Conservation (phyloP, 2,329 filamentous ascomycete species). For the Stachybotrys chlorohalonatus region DNA sequence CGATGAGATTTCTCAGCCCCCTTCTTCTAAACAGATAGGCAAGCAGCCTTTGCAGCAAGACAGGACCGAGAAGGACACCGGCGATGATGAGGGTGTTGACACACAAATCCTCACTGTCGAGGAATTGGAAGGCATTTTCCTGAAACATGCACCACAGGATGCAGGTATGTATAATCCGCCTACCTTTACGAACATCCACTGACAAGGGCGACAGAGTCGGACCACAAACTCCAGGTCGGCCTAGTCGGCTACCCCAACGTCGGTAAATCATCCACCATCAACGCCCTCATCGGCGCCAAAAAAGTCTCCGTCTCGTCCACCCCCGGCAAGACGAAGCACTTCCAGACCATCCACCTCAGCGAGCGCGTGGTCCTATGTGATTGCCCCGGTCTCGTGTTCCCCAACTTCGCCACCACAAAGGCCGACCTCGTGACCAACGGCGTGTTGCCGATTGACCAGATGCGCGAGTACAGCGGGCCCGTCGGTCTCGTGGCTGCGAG, state of each 20-base stretch:
- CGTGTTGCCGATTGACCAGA: slow-evolving; percentile 90
- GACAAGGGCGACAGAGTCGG: slow-evolving; percentile 26
- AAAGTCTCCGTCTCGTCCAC: slow-evolving; percentile 98
- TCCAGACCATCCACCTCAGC: slow-evolving; percentile 93
- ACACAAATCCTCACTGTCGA: slow-evolving; percentile 85
- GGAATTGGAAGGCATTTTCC: slow-evolving; percentile 82
- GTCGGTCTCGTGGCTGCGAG: slow-evolving; percentile 73
- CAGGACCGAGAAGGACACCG: slow-evolving; percentile 10
- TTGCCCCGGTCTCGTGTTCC: slow-evolving; percentile 96
- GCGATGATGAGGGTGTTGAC: slow-evolving; percentile 27
- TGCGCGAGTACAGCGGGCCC: slow-evolving; percentile 86
- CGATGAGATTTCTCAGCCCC: slow-evolving; percentile 11
- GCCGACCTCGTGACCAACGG: slow-evolving; percentile 94
- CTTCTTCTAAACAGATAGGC: slow-evolving; percentile 15
- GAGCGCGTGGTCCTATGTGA: slow-evolving; percentile 88
- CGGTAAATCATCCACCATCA: slow-evolving; percentile 98
- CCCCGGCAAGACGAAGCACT: slow-evolving; percentile 98
- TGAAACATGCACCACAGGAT: slow-evolving; percentile 55
- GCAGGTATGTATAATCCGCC: slow-evolving; percentile 31
- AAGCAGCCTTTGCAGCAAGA: slow-evolving; percentile 14
- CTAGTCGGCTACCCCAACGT: slow-evolving; percentile 98
- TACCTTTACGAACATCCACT: neutral
- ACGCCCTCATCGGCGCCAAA: slow-evolving; percentile 95
- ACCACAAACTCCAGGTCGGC: slow-evolving; percentile 74
- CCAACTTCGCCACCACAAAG: slow-evolving; percentile 95